Base-by-base conservation (phyloP, 768 basidiomycete species). In the Tulasnella sp. region DNA sequence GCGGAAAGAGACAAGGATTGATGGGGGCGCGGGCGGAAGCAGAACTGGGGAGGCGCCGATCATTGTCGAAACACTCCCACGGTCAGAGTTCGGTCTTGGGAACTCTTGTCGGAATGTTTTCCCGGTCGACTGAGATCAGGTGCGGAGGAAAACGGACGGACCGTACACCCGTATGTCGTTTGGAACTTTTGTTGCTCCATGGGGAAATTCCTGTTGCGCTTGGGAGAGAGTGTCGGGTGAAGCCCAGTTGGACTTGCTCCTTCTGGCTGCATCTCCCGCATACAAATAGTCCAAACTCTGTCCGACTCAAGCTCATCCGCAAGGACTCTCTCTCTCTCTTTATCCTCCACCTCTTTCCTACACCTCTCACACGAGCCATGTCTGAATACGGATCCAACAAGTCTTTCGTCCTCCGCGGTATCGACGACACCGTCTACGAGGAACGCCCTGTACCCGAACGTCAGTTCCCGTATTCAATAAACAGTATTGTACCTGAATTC, bases 401-500 rank as follows among this genome's bases (percentile, higher is more conserved):
- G 72, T 94, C 93, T 5, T 94, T 96, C 84, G 91, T 96, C 76
- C 88, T 96, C 76, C 89, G 89, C 52, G 89, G 87, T 78, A 87
- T 95, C 81, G 88, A 93, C 10, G 87, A 93, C 68, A 90, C 93
- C 81, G 87, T 86, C 71, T 95, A 90, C 82, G 94, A 95, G 82
- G 87, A 92, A 75, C 87, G 93, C 4, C 90, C 92, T n/a, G 88
- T 96, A 81, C 94, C 94, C 39, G 88, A 92, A 82, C 87, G 92
- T 93, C 76, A 80, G 89, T 82, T 79, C 81, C 16, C 24, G 44
- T 21, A 27, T n/a, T 68, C 48, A 46, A 24, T 36, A 21, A 46
- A 48, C 31, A 19, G 18, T 21, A 62, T 46, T 74, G 74, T 77
- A 24, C 44, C 34, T 58, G 31, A 24, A 78, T 62, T 76, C 76